phyloP scores from a whole-genome alignment of 805 yeast species.

The Starmerella potacharoeniae region DNA sequence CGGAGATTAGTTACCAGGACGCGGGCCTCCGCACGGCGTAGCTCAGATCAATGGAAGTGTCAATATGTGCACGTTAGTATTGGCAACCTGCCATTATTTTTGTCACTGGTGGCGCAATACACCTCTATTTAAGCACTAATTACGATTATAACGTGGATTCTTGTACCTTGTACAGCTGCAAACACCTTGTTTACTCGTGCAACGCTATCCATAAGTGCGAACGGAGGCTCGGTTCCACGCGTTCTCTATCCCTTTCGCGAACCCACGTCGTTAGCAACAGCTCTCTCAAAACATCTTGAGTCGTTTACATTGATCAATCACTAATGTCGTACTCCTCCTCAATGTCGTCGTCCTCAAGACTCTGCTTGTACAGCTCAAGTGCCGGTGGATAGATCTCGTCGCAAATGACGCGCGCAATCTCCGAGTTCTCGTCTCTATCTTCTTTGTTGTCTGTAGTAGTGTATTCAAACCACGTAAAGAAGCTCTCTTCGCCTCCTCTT shows the following conservation, averaged over 20 bases:
- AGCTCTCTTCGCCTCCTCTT: slow-evolving; percentile 42
- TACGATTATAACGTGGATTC: too few relatives aligned
- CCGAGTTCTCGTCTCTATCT: slow-evolving; percentile 54
- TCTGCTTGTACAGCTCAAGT: slow-evolving; percentile 45
- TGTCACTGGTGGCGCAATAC: not conserved
- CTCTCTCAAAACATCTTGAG: not conserved
- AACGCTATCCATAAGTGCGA: too few relatives aligned
- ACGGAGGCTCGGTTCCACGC: too few relatives aligned
- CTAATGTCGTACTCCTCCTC: slow-evolving; percentile 22
- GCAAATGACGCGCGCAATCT: slow-evolving; percentile 54
- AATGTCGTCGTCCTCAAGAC: slow-evolving; percentile 13
- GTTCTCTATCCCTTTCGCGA: not conserved
- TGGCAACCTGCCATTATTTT: too few relatives aligned
- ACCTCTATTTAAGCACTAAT: too few relatives aligned
- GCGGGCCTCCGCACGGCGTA: too few relatives aligned
- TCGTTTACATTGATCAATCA: slow-evolving; percentile 4
- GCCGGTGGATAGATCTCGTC: slow-evolving; percentile 84
- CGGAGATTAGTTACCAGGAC: too few relatives aligned
- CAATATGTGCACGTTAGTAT: too few relatives aligned
- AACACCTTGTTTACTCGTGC: too few relatives aligned
- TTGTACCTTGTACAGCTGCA: too few relatives aligned
- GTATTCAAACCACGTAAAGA: slow-evolving; percentile 83
- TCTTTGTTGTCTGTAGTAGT: slow-evolving; percentile 66
- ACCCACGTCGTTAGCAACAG: not conserved
- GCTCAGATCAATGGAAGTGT: too few relatives aligned